Evolutionary conservation across 768 basidiomycete species (phyloP).

Genomic region (Leccinum broughii): DNA sequence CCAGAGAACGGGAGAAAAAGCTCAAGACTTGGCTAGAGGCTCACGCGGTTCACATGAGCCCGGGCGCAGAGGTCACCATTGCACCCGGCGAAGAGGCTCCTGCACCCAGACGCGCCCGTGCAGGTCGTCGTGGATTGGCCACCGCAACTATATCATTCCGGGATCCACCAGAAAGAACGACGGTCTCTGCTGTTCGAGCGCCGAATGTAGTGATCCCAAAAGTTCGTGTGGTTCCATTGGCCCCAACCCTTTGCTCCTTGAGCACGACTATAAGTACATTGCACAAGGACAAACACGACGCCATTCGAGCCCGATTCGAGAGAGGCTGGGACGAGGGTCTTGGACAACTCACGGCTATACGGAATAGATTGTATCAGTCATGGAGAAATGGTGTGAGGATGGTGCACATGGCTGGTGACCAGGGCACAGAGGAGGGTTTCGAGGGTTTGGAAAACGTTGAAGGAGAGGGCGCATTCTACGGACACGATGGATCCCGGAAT

Average conservation of each 20-base stretch:
- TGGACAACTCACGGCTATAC: conserved; percentile 48
- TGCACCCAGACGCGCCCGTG: conserved; percentile 28
- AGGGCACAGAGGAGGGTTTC: conserved; percentile 32
- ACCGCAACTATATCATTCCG: conserved; percentile 64
- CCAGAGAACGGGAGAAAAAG: conserved; percentile 66
- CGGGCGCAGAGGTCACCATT: neutral
- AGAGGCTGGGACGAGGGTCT: conserved; percentile 66
- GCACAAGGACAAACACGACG: conserved; percentile 36
- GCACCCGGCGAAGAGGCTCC: neutral
- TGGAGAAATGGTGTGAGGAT: conserved; percentile 47
- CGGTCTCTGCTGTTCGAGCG: conserved; percentile 10
- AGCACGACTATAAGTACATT: conserved; percentile 40
- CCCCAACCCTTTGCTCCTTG: conserved; percentile 50
- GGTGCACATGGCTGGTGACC: conserved; percentile 39
- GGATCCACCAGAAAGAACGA: conserved; percentile 25
- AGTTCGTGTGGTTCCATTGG: conserved; percentile 58
- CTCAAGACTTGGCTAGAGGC: conserved; percentile 52
- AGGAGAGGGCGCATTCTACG: conserved; percentile 31
- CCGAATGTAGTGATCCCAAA: conserved; percentile 30
- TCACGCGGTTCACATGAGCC: conserved; percentile 12
- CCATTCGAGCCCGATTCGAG: conserved; percentile 53
- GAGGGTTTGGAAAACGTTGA: conserved; percentile 37
- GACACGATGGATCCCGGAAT: conserved; percentile 8
- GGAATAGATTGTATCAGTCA: conserved; percentile 45
- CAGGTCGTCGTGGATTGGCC: conserved; percentile 63